Percentiles rank a stretch among this genome's conserved stretches.
phyloP scores from a whole-genome alignment of 495 filamentous ascomycete species.

The Entonaema liquescens region DNA sequence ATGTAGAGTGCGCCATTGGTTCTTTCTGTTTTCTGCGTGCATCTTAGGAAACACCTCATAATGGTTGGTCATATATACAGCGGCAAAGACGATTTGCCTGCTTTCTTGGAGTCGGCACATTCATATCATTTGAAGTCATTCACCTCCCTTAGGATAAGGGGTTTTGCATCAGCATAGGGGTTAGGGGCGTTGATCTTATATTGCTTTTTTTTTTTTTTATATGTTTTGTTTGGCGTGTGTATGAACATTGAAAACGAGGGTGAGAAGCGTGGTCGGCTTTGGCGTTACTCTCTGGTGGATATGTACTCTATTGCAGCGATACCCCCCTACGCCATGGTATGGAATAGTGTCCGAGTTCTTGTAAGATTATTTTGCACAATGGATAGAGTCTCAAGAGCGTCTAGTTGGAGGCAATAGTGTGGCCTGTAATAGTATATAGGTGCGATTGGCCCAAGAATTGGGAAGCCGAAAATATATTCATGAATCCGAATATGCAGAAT shows the following conservation, averaged over 20 bases:
- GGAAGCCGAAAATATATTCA: not conserved
- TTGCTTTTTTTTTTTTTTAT: constrained; percentile 27
- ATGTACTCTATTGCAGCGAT: constrained; percentile 37
- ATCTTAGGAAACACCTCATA: not conserved
- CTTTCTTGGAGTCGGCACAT: not conserved
- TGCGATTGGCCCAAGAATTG: not conserved
- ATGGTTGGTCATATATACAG: not conserved
- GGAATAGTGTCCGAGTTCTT: constrained; percentile 22
- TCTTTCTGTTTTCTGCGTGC: not conserved
- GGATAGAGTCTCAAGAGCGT: constrained; percentile 3
- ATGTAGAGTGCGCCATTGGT: not conserved
- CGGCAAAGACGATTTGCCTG: not conserved
- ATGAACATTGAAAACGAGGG: constrained; percentile 27
- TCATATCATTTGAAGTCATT: constrained; percentile 1
- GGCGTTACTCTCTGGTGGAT: constrained; percentile 30
- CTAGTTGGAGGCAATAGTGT: constrained; percentile 8
- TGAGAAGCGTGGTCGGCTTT: constrained; percentile 21
- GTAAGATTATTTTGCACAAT: not conserved
- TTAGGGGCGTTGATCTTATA: constrained; percentile 24
- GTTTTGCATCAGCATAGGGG: constrained; percentile 34
- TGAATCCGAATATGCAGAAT: not conserved
- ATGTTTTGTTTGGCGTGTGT: constrained; percentile 15
- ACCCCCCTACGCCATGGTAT: constrained; percentile 32
- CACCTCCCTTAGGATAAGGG: not conserved
- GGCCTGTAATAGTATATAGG: not conserved